A percentile compares a stretch with the other conserved stretches of the same genome.
Conservation (phyloP, 495 filamentous ascomycete species). For the Terfezia boudieri region DNA sequence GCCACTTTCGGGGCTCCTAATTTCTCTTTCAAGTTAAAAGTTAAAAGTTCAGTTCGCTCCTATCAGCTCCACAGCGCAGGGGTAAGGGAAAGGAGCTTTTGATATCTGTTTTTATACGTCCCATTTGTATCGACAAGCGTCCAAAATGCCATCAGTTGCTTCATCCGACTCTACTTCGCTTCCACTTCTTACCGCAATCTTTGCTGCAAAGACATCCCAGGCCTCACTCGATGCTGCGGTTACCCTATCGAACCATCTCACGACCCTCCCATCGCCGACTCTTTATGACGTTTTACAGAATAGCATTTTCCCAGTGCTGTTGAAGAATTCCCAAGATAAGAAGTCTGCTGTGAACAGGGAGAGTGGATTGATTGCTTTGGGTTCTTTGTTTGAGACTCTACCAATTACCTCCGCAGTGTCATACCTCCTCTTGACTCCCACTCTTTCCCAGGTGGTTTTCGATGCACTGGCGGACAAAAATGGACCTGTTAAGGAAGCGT, state of each 20-base stretch:
- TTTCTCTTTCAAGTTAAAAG: too few relatives aligned
- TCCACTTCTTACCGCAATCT: slow-evolving; percentile 48
- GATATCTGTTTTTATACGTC: neutral
- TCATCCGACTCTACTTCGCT: slow-evolving; percentile 23
- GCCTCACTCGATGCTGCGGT: slow-evolving; percentile 74
- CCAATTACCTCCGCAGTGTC: slow-evolving; percentile 60
- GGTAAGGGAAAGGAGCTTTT: neutral
- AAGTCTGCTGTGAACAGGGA: slow-evolving; percentile 72
- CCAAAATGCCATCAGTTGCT: neutral
- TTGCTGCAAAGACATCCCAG: slow-evolving; percentile 61
- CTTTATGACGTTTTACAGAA: slow-evolving; percentile 46
- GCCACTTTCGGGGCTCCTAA: too few relatives aligned
- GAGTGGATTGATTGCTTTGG: slow-evolving; percentile 84
- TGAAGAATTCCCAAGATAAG: slow-evolving; percentile 82
- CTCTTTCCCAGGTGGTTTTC: slow-evolving; percentile 43
- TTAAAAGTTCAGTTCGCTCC: too few relatives aligned
- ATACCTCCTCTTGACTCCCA: slow-evolving; percentile 50
- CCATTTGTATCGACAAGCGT: neutral
- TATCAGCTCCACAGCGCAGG: neutral
- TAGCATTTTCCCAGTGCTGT: slow-evolving; percentile 31
- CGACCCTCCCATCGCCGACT: slow-evolving; percentile 12
- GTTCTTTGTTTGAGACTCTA: slow-evolving; percentile 78
- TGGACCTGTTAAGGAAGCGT: slow-evolving; percentile 64
- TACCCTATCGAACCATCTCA: slow-evolving; percentile 36
- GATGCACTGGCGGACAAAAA: slow-evolving; percentile 85